Evolutionary conservation across 2,329 filamentous ascomycete genomes (phyloP).

Genomic region (Aureobasidium uvarum): DNA sequence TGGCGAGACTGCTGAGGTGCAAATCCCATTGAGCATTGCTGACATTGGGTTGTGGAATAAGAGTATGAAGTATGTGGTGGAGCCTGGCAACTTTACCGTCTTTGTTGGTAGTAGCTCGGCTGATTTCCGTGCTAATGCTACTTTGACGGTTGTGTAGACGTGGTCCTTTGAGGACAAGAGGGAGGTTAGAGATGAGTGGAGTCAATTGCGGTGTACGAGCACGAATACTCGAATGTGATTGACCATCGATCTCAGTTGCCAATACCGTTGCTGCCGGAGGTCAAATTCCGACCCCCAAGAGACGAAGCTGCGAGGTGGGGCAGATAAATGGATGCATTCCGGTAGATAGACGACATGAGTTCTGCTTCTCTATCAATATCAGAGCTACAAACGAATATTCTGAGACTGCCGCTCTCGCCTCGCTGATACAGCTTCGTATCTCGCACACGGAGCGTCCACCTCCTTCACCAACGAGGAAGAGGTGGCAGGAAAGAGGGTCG

Average conservation of each 20-base stretch:
- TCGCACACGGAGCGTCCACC: not conserved
- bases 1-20: slow-evolving; percentile 57
- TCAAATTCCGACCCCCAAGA: not conserved
- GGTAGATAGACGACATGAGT: not conserved
- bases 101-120: slow-evolving; percentile 59
- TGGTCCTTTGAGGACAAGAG: too few relatives aligned
- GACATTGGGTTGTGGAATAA: slow-evolving; percentile 58
- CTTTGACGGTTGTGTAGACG: slow-evolving; percentile 50
- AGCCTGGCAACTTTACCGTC: slow-evolving; percentile 65
- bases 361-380: not conserved
- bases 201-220: not conserved
- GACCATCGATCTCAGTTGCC: not conserved
- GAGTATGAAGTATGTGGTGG: slow-evolving; percentile 69
- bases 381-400: not conserved
- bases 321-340: not conserved
- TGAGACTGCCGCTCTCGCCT: not conserved
- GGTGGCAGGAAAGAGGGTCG: slow-evolving; percentile 15
- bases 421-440: not conserved
- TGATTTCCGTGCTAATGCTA: slow-evolving; percentile 57
- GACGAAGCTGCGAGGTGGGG: not conserved
- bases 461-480: not conserved
- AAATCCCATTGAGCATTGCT: slow-evolving; percentile 52
- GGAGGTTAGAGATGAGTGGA: not conserved
- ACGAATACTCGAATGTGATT: not conserved
- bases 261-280: not conserved